Base-by-base conservation (phyloP, 106 monocot species). In the Allium cepa region DNA sequence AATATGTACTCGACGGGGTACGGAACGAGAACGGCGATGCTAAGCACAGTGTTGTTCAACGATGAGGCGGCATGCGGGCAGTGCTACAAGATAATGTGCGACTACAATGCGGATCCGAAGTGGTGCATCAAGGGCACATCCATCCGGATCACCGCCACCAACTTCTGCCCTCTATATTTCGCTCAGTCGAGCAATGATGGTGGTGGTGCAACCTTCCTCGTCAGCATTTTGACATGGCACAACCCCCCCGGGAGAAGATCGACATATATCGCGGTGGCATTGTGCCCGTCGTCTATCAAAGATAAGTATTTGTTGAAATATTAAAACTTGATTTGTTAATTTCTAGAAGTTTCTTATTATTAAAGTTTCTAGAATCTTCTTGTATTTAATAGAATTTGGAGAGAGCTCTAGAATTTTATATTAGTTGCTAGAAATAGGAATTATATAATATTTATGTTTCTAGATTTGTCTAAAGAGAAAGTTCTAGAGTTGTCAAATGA, bases 1-100 rank as follows among this genome's bases (percentile, higher is more conserved):
- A 69, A 69, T 11, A 26, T 69, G 16, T 69, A 69, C 36, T 57
- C 57, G 46, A 46, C 56, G 8, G 69, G 69, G n/a, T 69, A 69
- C 10, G 69, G 69, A 46, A 56, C 56, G 14, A 69, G 56, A 28
- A 69, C 55, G 3, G 69, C 69, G 15, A 55, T 55, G 4, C 56
- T 69, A 12, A 69, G 69, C 69, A 69, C 69, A 9, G 69, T 36
- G 7, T 57, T 69, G 46, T 69, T 69, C 69, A 69, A 58, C 56
- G 47, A 47, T 17, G 69, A 55, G n/a, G 46, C 57, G n/a, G 57
- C 52, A 45, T 69, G 69, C 14, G 69, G 69, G 12, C 15, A 55
- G 0, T 69, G 65, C 49, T 65, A 65, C 15, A 17, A 49, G 65
- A 65, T 65, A 11, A 47, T 12, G 47, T 65, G 65, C 47, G 66